Evolutionary conservation across 2,329 filamentous ascomycete genomes (phyloP), one percentile per base, ranked within the genome.

Genomic region (Ramularia endophylla): DNA sequence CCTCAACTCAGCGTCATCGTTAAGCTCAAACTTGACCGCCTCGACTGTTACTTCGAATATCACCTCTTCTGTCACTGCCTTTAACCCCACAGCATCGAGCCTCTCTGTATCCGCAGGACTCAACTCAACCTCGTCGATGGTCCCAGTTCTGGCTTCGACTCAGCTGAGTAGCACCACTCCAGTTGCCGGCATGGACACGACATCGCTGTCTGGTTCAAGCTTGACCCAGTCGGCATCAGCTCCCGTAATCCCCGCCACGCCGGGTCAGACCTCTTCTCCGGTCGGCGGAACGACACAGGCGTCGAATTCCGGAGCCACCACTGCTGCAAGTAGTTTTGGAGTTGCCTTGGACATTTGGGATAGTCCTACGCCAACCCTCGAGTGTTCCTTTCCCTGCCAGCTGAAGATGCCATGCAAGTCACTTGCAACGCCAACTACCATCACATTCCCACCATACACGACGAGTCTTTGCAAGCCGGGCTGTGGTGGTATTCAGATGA

Each of bases 371-470:
- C 43, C 36, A n/a, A 49, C 47, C 2, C 22, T 49, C 5, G 41
- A 36, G 4, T 44, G 45, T 31, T 27, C 19, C 9, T 18, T 31
- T 5, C 43, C 38, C 8, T 46, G 47, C 32, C 33, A 28, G 2
- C 36, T 46, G 19, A 32, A 27, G 6, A 27, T 46, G n/a, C 43
- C 47, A 15, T 49, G 47, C 43, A 34, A 19, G 13, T 27, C 22
- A 5, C 34, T 42, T 8, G 15, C 34, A 5, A 29, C 33, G 16
- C 31, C 43, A 2, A 30, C 29, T 6, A 41, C 40, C 2, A 36
- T 46, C 11, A 19, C 15, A 5, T 38, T 37, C 9, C 36, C 36
- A 5, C 36, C 39, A 19, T 48, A 44, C 27, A 48, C 46, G 9
- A 48, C 46, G 2, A 37, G 35, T 4, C 29, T 48, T 8, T 48